phyloP scores from a whole-genome alignment of 2,329 filamentous ascomycete genomes.

The Microsporum audouinii region DNA sequence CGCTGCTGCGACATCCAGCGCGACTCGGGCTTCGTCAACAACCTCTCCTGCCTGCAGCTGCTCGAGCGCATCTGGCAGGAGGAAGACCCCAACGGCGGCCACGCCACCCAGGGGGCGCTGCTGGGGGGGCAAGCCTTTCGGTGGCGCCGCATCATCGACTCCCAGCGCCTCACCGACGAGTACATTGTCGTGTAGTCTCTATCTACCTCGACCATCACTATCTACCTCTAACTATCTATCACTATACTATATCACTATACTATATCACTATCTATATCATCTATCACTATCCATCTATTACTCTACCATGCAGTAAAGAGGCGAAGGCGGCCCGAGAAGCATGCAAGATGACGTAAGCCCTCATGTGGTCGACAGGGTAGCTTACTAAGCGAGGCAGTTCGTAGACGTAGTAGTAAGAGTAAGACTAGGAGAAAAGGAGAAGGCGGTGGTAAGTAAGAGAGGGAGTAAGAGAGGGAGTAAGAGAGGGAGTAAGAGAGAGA shows the following conservation, averaged over 20 bases:
- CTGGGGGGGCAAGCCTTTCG: constrained; percentile 17
- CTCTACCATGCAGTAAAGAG: not conserved
- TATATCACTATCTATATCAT: constrained; percentile 16
- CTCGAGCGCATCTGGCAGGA: constrained; percentile 69
- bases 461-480: no score
- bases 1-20: constrained; percentile 78
- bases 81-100: constrained; percentile 18
- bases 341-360: not conserved
- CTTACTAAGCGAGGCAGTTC: not conserved
- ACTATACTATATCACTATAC: not conserved
- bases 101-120: not conserved
- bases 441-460: no score
- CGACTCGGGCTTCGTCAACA: constrained; percentile 88
- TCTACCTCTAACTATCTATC: constrained; percentile 2
- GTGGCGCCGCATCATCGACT: constrained; percentile 23
- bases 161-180: constrained; percentile 19
- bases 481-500: no score
- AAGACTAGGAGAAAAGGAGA: not conserved
- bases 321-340: not conserved
- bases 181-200: constrained; percentile 25
- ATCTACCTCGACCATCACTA: not conserved
- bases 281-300: constrained; percentile 10
- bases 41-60: constrained; percentile 72
- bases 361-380: not conserved
- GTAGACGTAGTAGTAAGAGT: not conserved